Evolutionary conservation across 345 rosid genomes (phyloP), one percentile per base, ranked within the genome.

Genomic region (Eucalyptus albens): DNA sequence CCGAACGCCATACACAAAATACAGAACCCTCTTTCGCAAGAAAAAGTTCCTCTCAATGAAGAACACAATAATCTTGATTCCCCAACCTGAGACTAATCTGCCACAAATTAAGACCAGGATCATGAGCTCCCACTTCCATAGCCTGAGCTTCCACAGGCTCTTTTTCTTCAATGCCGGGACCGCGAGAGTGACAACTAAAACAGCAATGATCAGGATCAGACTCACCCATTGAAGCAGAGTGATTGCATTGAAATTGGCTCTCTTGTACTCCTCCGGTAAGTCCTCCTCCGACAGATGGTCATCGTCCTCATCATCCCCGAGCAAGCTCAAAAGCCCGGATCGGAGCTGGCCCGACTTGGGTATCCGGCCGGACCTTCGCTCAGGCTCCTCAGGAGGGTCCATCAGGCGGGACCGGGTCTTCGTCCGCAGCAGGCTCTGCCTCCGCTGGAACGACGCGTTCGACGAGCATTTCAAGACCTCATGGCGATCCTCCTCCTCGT

Each of bases 121-220:
- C 90, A 97, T 89, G 8, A 96, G 96, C 90, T 94, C 95, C 99
- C 99, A 98, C 93, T 96, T 97, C 99, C 98, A 97, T 10, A 98
- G 83, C 81, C 89, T 88, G n/a, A 98, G 97, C 37, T 94, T 82
- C 96, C 97, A 93, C 22, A 96, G 15, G 2, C 80, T 82, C 9
- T 69, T 50, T 56, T 90, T 31, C 88, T 91, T 95, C 87, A 94
- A 86, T 3, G 92, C 50, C 19, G 42, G 91, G 65, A 96, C 91
- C 4, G 89, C 82, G 31, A 97, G 94, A 60, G 94, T 97, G 86
- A 94, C 94, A 15, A 94, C 42, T 14, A 96, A 81, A 16, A 94
- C 94, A 24, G 93, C 94, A 10, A 94, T 89, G 6, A 97, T 94
- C 8, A 92, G 89, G 53, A 97, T 19, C 89, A 97, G 94, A 51